Conservation (phyloP, 306 rosid species). For the Ochetophila trinervis region DNA sequence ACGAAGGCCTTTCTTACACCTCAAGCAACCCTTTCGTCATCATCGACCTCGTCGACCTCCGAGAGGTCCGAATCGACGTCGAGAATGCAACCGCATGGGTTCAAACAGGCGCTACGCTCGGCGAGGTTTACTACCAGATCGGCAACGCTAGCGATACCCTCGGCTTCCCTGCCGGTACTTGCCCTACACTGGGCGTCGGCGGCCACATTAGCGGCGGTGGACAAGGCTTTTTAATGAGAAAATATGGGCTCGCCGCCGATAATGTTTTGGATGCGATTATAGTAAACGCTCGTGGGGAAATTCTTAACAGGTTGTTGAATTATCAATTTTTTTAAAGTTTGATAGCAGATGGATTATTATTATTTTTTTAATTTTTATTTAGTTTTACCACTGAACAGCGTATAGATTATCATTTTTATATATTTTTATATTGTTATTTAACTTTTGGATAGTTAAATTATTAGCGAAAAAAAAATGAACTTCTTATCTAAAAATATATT, state of each 20-base stretch:
- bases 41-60: conserved; percentile 19
- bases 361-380: no score
- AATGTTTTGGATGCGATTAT: conserved; percentile 43
- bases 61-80: background rate
- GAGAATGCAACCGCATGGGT: conserved; percentile 50
- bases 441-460: no score
- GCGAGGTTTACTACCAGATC: conserved; percentile 50
- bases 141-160: conserved; percentile 34
- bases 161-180: conserved; percentile 56
- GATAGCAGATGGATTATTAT: no score
- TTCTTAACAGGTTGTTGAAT: no score
- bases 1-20: conserved; percentile 20
- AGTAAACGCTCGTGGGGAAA: conserved; percentile 33
- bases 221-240: conserved; percentile 37
- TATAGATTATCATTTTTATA: no score
- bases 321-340: no score
- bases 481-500: no score
- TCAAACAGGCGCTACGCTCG: conserved; percentile 53
- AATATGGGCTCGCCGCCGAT: conserved; percentile 45
- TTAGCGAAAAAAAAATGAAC: no score
- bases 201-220: conserved; percentile 56
- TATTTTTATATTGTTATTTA: no score
- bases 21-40: conserved; percentile 11
- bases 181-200: conserved; percentile 43
- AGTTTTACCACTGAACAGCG: no score